phyloP scores from a whole-genome alignment of 2,329 filamentous ascomycete species.

The Botrytis pseudocinerea region DNA sequence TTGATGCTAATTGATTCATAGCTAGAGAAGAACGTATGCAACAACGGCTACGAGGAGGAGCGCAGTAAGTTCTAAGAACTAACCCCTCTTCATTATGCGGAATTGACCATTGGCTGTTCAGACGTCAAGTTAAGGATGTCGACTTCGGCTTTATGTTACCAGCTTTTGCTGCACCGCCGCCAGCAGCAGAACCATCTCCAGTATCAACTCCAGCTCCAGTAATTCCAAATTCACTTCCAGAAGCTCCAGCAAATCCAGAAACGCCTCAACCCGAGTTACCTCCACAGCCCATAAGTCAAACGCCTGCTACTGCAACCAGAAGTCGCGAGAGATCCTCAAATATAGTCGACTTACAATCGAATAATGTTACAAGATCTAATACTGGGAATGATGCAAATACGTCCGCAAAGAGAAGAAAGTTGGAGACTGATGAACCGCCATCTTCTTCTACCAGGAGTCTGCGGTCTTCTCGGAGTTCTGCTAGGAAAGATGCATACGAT shows the following conservation, averaged over 20 bases:
- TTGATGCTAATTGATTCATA: slow-evolving; percentile 34
- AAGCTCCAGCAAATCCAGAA: slow-evolving; percentile 18
- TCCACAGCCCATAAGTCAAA: slow-evolving; percentile 27
- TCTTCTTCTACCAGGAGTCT: slow-evolving; percentile 34
- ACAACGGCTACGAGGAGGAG: slow-evolving; percentile 64
- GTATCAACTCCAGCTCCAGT: slow-evolving; percentile 18
- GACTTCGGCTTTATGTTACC: slow-evolving; percentile 58
- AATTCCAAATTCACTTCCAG: slow-evolving; percentile 18
- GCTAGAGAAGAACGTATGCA: slow-evolving; percentile 63
- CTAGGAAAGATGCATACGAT: slow-evolving; percentile 34
- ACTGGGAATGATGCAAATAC: slow-evolving; percentile 40
- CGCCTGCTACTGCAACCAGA: slow-evolving; percentile 28
- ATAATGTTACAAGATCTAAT: slow-evolving; percentile 21
- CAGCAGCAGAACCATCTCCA: slow-evolving; percentile 23
- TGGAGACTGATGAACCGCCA: slow-evolving; percentile 32
- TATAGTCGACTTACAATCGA: slow-evolving; percentile 12
- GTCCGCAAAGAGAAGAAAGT: slow-evolving; percentile 40
- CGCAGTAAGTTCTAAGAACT: slow-evolving; percentile 50
- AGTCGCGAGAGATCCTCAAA: slow-evolving; percentile 13
- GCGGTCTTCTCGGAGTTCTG: slow-evolving; percentile 32
- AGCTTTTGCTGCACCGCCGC: slow-evolving; percentile 34
- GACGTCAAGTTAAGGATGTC: slow-evolving; percentile 58
- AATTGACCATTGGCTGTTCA: slow-evolving; percentile 45
- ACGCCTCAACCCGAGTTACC: slow-evolving; percentile 28
- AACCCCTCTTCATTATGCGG: slow-evolving; percentile 17